Conservation (phyloP, 2,329 filamentous ascomycete genomes). For the Torrubiellomyces zombiae region DNA sequence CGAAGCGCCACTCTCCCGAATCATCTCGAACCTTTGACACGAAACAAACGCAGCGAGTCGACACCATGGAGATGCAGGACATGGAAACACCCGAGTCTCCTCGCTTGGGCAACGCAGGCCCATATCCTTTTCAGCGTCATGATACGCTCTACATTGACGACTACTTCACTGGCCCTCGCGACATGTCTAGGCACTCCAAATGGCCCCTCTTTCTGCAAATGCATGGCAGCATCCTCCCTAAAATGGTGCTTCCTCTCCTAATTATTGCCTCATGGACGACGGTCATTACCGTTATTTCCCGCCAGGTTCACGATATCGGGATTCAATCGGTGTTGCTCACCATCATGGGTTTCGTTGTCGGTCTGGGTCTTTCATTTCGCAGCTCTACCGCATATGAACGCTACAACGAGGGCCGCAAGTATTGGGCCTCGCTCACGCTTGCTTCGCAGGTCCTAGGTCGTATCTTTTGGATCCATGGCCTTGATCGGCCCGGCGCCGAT, state of each 20-base stretch:
- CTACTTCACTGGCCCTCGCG: constrained; percentile 49
- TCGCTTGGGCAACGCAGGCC: too few species aligned
- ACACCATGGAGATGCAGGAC: too few species aligned
- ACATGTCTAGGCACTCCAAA: constrained; percentile 59
- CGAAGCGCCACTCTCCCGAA: too few species aligned
- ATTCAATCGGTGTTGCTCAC: constrained; percentile 41
- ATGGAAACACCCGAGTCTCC: too few species aligned
- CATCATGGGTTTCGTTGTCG: constrained; percentile 67
- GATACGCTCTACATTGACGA: constrained; percentile 35
- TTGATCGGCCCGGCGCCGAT: constrained; percentile 28
- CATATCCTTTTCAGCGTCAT: constrained; percentile 9
- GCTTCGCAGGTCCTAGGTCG: constrained; percentile 54
- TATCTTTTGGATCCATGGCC: constrained; percentile 70
- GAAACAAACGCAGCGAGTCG: too few species aligned
- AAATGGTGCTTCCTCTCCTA: constrained; percentile 53
- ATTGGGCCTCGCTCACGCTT: constrained; percentile 42
- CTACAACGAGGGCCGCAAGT: constrained; percentile 46
- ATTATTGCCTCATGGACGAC: constrained; percentile 50
- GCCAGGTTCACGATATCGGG: constrained; percentile 20
- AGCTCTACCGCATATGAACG: constrained; percentile 65
- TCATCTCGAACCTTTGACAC: too few species aligned
- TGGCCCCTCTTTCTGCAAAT: constrained; percentile 60
- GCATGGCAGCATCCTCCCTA: constrained; percentile 58
- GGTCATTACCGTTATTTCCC: constrained; percentile 39
- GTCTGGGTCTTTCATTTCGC: constrained; percentile 61